Conservation (phyloP, 345 rosid genomes). For the Physaria fendleri region DNA sequence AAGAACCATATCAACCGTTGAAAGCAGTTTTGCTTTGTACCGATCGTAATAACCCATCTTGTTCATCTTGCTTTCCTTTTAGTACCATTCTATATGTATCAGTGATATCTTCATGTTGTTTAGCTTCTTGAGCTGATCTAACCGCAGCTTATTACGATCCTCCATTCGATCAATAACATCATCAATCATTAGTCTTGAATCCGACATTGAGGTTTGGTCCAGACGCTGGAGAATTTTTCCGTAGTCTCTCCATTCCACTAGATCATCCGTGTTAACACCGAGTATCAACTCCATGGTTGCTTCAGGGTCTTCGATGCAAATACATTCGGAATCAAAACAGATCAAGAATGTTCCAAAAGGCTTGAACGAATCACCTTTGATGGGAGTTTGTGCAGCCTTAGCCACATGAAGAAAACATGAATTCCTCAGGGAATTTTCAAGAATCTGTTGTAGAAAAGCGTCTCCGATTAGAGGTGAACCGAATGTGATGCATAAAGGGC, state of each 20-base stretch:
- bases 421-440: conserved; percentile 30
- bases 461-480: conserved; percentile 59
- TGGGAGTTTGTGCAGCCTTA: not conserved
- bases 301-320: conserved; percentile 48
- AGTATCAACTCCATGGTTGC: conserved; percentile 26
- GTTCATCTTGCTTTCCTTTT: conserved; percentile 32
- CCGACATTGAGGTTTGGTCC: not conserved
- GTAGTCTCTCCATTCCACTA: conserved; percentile 17
- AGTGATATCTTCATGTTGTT: conserved; percentile 35
- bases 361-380: conserved; percentile 1
- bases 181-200: not conserved
- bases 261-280: not conserved
- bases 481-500: conserved; percentile 62
- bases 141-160: conserved; percentile 16
- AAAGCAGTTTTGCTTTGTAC: not conserved
- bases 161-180: conserved; percentile 23
- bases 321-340: conserved; percentile 29
- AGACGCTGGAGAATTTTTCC: not conserved
- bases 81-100: conserved; percentile 55
- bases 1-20: not conserved
- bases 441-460: conserved; percentile 32
- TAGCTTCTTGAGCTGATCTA: conserved; percentile 32
- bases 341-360: conserved; percentile 58
- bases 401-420: conserved; percentile 54
- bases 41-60: conserved; percentile 54